Conservation (phyloP, 2,329 filamentous ascomycete genomes). For the Stagonosporopsis tanaceti region DNA sequence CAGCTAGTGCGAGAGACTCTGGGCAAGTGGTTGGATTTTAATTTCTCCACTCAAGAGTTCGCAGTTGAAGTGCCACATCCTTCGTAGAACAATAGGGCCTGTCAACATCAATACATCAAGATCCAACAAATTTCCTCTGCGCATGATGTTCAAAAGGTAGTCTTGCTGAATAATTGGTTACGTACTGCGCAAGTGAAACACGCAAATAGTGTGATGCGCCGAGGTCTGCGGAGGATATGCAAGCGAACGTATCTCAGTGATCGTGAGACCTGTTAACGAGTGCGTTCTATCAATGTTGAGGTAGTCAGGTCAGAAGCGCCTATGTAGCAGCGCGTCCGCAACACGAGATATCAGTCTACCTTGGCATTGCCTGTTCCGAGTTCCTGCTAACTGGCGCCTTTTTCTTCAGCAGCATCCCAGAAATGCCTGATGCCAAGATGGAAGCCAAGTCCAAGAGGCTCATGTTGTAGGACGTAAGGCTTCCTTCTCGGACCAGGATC, state of each 20-base stretch:
- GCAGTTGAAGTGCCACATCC: neutral
- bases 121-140: neutral
- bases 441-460: neutral
- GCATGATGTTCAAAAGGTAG: neutral
- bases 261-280: too few relatives aligned
- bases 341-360: neutral
- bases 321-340: neutral
- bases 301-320: neutral
- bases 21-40: constrained; percentile 2
- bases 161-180: neutral
- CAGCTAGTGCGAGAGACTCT: neutral
- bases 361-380: neutral
- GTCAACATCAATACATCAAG: neutral
- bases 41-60: neutral
- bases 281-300: too few relatives aligned
- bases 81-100: neutral
- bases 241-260: neutral
- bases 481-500: neutral
- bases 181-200: neutral
- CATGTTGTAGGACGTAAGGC: neutral
- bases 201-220: neutral
- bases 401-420: neutral
- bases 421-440: neutral
- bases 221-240: neutral
- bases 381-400: neutral